Base-by-base conservation (phyloP, 768 basidiomycete genomes). In the Boletus eberwhitei region DNA sequence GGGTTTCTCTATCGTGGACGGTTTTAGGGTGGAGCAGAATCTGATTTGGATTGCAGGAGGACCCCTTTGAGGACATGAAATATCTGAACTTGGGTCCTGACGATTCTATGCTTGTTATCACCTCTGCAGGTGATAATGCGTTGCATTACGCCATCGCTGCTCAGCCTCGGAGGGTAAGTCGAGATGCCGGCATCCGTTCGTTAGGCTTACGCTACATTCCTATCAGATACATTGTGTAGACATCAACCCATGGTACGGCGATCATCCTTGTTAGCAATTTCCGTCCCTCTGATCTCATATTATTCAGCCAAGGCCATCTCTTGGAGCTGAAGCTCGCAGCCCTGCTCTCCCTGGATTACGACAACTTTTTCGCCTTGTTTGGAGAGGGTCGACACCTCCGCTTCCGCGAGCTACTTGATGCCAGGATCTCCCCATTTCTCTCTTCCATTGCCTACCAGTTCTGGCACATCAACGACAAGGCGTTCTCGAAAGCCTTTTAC, bases 51-150 rank as follows among this genome's bases (percentile, higher is more conserved):
- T 35, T 34, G 2, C 41, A 81, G 82, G 89, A 91, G 68, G 89
- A 90, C 64, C 89, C 89, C 0, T 77, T 78, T 7, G 86, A 82
- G 57, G 89, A 91, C 64, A 82, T 90, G 77, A 75, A 78, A 58
- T 76, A 81, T 61, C 72, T 91, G 6, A 64, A 82, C 16, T 68
- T 90, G 53, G 77, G 79, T 19, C 68, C 71, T 35, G 76, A 85
- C 13, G 88, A 91, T 70, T 78, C 82, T 1, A 78, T 90, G 64
- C 76, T 90, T 13, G 82, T 84, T 17, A 89, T 91, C 61, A 90
- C 88, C 1, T 84, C 82, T 48, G 89, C 87, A 3, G 88, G 88
- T 0, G 88, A 90, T 68, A 91, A 91, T 65, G 86, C 87, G 3
- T 73, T 91, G 35, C 87, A 90, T 65, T 91, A 91, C 58, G 87